Conservation (phyloP, 495 filamentous ascomycete species). For the Lophiostoma macrostomum region DNA sequence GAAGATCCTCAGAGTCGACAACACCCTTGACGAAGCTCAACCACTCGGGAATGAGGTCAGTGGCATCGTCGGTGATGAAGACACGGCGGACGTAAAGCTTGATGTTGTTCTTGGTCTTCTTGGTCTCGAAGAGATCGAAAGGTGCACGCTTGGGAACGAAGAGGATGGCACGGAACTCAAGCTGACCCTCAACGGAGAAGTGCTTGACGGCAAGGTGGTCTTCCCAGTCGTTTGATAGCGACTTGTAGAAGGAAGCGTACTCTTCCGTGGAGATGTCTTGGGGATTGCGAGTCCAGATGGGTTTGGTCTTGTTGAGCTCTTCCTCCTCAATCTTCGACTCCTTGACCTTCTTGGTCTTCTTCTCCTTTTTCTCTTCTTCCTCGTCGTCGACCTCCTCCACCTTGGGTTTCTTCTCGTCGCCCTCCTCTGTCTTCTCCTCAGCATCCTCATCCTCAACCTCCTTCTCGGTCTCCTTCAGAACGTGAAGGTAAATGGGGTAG, state of each 20-base stretch:
- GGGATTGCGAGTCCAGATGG: conserved; percentile 99
- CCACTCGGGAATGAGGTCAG: conserved; percentile 99
- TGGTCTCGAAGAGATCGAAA: conserved; percentile 99
- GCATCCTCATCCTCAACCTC: conserved; percentile 98
- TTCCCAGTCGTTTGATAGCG: conserved; percentile 99
- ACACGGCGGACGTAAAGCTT: conserved; percentile 99
- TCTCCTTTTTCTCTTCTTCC: conserved; percentile 81
- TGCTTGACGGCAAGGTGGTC: conserved; percentile 99
- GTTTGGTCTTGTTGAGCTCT: conserved; percentile 99
- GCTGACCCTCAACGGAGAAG: conserved; percentile 99
- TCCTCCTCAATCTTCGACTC: conserved; percentile 98
- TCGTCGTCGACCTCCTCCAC: conserved; percentile 83
- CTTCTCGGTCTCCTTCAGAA: conserved; percentile 97
- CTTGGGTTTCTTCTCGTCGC: conserved; percentile 75
- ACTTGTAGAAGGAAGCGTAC: conserved; percentile 99
- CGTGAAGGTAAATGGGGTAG: conserved; percentile 99
- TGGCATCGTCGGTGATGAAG: conserved; percentile 99
- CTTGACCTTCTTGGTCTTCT: conserved; percentile 99
- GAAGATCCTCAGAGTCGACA: conserved; percentile 98
- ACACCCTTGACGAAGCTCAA: conserved; percentile 99
- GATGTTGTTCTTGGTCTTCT: conserved; percentile 99
- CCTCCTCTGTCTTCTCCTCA: conserved; percentile 62
- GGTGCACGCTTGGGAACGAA: conserved; percentile 99
- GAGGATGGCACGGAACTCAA: conserved; percentile 99
- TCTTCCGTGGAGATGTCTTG: conserved; percentile 93